Conservation (phyloP, 2,329 filamentous ascomycete species). For the Curvularia spicifera region DNA sequence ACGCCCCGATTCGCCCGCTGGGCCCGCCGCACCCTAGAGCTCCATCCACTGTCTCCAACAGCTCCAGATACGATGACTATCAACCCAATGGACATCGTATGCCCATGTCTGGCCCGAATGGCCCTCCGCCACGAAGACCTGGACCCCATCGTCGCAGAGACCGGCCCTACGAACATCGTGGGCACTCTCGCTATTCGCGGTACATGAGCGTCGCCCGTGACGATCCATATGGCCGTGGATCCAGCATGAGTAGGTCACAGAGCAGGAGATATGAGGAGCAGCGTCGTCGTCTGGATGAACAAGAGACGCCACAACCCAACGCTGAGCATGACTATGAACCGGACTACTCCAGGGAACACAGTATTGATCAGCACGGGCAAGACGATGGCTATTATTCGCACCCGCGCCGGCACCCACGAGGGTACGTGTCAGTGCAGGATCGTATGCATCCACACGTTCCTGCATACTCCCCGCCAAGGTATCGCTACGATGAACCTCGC, state of each 20-base stretch:
- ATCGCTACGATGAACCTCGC: conserved; percentile 40
- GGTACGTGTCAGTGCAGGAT: conserved; percentile 46
- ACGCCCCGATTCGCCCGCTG: conserved; percentile 22
- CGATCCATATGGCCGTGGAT: conserved; percentile 44
- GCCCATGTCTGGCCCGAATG: conserved; percentile 35
- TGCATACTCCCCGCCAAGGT: conserved; percentile 38
- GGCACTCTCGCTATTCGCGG: conserved; percentile 45
- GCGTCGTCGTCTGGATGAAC: conserved; percentile 45
- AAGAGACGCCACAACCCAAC: conserved; percentile 45
- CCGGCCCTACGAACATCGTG: conserved; percentile 39
- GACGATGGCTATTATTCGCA: conserved; percentile 36
- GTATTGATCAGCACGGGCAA: conserved; percentile 36
- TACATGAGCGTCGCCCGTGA: conserved; percentile 46
- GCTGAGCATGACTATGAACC: conserved; percentile 37
- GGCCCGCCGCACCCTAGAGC: conserved; percentile 30
- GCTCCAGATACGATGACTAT: conserved; percentile 41
- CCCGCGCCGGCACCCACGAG: conserved; percentile 31
- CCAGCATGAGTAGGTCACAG: conserved; percentile 46
- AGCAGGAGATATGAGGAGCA: conserved; percentile 47
- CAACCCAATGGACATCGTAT: conserved; percentile 31
- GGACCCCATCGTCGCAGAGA: conserved; percentile 44
- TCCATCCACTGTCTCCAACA: conserved; percentile 43
- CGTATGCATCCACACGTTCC: conserved; percentile 30
- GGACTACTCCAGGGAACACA: conserved; percentile 42
- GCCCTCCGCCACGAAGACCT: conserved; percentile 29